Evolutionary conservation across 768 basidiomycete genomes (phyloP), one percentile per base, ranked within the genome.

Genomic region (Boletus subcaerulescens): DNA sequence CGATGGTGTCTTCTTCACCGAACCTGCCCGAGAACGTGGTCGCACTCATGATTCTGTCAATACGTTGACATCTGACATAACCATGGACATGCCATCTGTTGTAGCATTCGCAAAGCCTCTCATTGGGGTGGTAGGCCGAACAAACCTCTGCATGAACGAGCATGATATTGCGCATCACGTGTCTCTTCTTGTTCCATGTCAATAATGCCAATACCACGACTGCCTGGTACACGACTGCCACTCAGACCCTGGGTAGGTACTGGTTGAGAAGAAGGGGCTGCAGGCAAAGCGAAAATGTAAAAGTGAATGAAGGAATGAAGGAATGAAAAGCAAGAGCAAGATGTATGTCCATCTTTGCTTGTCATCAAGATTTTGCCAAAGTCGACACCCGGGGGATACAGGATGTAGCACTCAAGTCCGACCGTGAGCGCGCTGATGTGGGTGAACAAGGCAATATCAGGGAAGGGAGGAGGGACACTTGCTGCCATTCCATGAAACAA

Each of bases 401-500:
- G 63, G 56, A 85, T 81, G 69, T 92, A 93, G 52, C 85, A 85
- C 47, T 84, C 81, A 17, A 77, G 69, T 1, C 80, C 85, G 13
- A 82, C 78, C 0, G 86, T 85, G 53, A 90, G 74, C 33, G 79
- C 77, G 17, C 71, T 72, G 10, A 18, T 36, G 3, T 5, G 18
- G 17, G 31, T 66, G 22, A 64, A 45, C 11, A 32, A 3, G 18
- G 45, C 9, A 3, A 43, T 14, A 40, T 1, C 8, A 7, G 38
- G 7, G n/a, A 10, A 40, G 10, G 0, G n/a, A 35, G 9, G 11
- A 26, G 6, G 35, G 14, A n/a, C 2, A 33, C 56, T 44, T 40
- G 66, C 45, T 80, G 79, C 93, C 94, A 97, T 48, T 84, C 78
- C 20, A 84, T 71, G 64, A 94, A 89, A 66, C 91, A 95, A 57